Conservation (phyloP, 2,329 filamentous ascomycete species). For the Microdochium trichocladiopsis region DNA sequence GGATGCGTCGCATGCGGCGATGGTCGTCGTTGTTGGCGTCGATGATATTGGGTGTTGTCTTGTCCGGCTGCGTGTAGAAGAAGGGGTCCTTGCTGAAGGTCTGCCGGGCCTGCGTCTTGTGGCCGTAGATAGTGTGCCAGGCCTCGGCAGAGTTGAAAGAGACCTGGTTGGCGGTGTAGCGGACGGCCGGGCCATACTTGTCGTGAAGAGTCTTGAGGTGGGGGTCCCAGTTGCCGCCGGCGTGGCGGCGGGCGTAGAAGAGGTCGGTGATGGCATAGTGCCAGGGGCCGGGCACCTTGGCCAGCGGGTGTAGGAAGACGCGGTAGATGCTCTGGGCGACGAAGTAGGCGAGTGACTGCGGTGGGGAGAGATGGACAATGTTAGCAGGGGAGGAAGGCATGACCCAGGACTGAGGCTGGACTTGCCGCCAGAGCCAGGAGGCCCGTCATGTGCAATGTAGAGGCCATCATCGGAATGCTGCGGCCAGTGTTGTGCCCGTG, state of each 20-base stretch:
- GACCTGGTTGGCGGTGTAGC: neutral
- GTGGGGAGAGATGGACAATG: neutral
- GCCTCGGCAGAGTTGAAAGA: neutral
- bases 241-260: neutral
- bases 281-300: neutral
- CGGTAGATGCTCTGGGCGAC: neutral
- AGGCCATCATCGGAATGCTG: neutral
- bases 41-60: neutral
- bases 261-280: neutral
- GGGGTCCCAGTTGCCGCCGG: neutral
- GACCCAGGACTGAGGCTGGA: too few relatives aligned
- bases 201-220: neutral
- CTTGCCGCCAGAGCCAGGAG: neutral
- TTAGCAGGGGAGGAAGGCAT: neutral
- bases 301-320: neutral
- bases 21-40: conserved; percentile 12
- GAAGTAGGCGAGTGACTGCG: neutral
- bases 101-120: neutral
- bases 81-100: neutral
- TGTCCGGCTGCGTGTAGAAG: neutral
- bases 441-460: neutral
- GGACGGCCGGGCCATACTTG: neutral
- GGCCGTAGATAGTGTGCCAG: conserved; percentile 1
- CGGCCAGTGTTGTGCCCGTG: too few relatives aligned
- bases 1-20: conserved; percentile 33